These are phyloP conservation scores for Blepharisma stoltei DNA, from an alignment of 73 alveolate species.

Conservation along the genomic window DNA sequence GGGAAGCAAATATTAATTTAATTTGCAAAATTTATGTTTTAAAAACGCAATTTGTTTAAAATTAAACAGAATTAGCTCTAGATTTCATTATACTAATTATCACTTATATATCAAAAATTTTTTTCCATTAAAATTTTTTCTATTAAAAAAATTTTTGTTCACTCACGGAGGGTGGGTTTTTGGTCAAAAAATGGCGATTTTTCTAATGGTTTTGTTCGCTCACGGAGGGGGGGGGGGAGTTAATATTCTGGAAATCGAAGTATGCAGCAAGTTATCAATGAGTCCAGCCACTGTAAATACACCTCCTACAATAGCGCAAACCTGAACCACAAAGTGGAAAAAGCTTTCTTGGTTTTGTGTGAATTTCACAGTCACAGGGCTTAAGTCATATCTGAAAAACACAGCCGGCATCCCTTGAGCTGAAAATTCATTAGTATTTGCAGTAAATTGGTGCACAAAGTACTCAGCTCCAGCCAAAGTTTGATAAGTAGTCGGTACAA, in stretches of 20 bases:
- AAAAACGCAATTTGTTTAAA: no score
- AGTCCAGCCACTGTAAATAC: slow-evolving; percentile 96
- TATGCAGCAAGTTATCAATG: slow-evolving; percentile 73
- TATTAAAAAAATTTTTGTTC: no score
- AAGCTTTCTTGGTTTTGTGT: slow-evolving; percentile 76
- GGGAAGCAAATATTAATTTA: no score
- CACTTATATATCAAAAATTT: no score
- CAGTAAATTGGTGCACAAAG: slow-evolving; percentile 82
- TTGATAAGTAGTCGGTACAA: slow-evolving; percentile 88
- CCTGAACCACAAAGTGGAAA: slow-evolving; percentile 74
- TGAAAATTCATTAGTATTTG: slow-evolving; percentile 45
- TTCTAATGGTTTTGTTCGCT: no score
- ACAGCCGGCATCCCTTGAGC: neutral
- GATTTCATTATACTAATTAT: no score
- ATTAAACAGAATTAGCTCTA: no score
- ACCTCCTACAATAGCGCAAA: slow-evolving; percentile 99
- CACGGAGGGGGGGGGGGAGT: no score
- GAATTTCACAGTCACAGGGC: slow-evolving; percentile 94
- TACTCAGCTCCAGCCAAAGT: slow-evolving; percentile 55
- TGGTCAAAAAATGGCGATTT: no score
- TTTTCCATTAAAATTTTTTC: no score
- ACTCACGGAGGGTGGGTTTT: no score
- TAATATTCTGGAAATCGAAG: slow-evolving; percentile 41
- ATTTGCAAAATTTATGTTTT: no score
- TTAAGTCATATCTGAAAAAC: slow-evolving; percentile 82